Base-by-base conservation (phyloP, 202 grass and related monocot species). In the Miscanthus sacchariflorus region DNA sequence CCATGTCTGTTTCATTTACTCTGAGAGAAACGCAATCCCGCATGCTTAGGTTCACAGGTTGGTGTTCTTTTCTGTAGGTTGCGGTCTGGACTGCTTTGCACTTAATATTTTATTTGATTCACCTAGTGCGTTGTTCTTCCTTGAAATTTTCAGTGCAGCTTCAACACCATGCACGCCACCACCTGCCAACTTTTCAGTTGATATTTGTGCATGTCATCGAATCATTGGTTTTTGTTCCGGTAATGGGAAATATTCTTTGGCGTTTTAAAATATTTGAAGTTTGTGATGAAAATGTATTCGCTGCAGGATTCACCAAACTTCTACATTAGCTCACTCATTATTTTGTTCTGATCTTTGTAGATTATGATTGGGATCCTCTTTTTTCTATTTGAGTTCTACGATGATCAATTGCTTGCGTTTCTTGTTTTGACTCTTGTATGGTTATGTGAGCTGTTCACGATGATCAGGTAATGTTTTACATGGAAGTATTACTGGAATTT, bases 291-390 rank as follows among this genome's bases (percentile, higher is more conserved):
- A 70, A 80, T 70, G 35, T 70, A 30, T 90, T 63, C 4, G 4
- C 58, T 73, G 67, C 79, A 61, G 66, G 33, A 50, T 74, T 85
- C 28, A 68, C 43, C 12, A 50, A 40, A 52, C 67, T 86, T 84
- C 9, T 85, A 28, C 17, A n/a, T 49, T 49, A 81, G 9, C 46
- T 84, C 70, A 72, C 44, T 80, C 27, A 80, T 79, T 83, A 27
- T 81, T 88, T 59, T 74, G 35, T 82, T 88, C 14, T 90, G 58
- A 76, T 83, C 68, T 66, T 80, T 97, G 82, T 82, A 99, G 97
- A 99, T 99, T 85, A 99, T 99, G 97, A 99, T 99, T 85, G 97
- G 97, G 64, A 95, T 99, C 78, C 87, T 97, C 81, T 99, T 99
- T 88, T 99, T 99, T 82, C 93, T 99, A 68, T 97, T 99, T 88